Evolutionary conservation across 1,284 basidiomycete species (phyloP).

Genomic region (Veloporphyrellus conicus): DNA sequence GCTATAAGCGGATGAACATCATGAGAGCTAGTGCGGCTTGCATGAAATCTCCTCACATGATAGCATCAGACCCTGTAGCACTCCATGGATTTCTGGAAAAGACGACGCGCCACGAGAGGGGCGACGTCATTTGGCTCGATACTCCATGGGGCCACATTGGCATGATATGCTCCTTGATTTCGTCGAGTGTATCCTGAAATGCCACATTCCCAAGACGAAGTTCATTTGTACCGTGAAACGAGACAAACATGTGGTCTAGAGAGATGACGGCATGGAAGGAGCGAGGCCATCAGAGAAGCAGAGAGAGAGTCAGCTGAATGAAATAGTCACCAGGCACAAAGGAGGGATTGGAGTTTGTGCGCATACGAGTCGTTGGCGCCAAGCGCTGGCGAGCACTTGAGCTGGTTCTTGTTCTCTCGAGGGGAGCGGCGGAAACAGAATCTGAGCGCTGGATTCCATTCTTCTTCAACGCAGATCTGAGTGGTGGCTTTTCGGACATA

Average conservation of each 20-base stretch:
- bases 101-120: slow-evolving; percentile 39
- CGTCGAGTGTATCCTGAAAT: slow-evolving; percentile 36
- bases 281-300: slow-evolving; percentile 14
- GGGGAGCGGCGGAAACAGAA: slow-evolving; percentile 20
- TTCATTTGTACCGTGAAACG: slow-evolving; percentile 44
- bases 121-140: slow-evolving; percentile 26
- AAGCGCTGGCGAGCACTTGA: slow-evolving; percentile 33
- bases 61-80: slow-evolving; percentile 37
- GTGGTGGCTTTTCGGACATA: slow-evolving; percentile 33
- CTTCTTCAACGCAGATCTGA: slow-evolving; percentile 62
- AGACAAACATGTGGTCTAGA: slow-evolving; percentile 55
- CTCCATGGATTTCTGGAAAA: slow-evolving; percentile 47
- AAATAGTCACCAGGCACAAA: slow-evolving; percentile 32
- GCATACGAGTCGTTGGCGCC: slow-evolving; percentile 33
- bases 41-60: slow-evolving; percentile 35
- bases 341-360: slow-evolving; percentile 31
- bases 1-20: slow-evolving; percentile 25
- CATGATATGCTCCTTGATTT: slow-evolving; percentile 40
- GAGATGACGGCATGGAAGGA: slow-evolving; percentile 15
- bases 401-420: slow-evolving; percentile 32
- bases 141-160: slow-evolving; percentile 48
- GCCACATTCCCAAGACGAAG: slow-evolving; percentile 41
- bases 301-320: slow-evolving; percentile 4
- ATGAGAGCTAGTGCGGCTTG: not conserved
- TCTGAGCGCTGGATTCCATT: slow-evolving; percentile 25